Conservation (phyloP, 352 stramenopile genomes). For the Thalassiosira mediterranea region DNA sequence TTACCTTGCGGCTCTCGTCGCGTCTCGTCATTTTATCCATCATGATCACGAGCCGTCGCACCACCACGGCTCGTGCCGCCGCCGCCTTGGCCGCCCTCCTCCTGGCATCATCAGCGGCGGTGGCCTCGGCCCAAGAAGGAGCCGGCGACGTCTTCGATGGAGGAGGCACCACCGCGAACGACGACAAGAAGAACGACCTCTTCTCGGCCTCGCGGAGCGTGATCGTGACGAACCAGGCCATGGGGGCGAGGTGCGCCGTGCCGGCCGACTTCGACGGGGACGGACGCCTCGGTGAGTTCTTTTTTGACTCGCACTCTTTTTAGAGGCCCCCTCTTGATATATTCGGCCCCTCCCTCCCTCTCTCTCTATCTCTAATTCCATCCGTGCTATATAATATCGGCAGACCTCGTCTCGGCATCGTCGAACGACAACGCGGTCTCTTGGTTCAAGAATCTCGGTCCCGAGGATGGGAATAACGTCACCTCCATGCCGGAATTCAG, state of each 20-base stretch:
- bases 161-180: too few species aligned
- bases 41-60: too few species aligned
- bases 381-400: too few species aligned
- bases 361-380: too few species aligned
- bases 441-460: conserved; percentile 29
- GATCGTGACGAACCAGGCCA: conserved; percentile 40
- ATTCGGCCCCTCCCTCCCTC: neutral
- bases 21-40: too few species aligned
- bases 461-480: conserved; percentile 15
- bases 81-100: too few species aligned
- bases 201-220: neutral
- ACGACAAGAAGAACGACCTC: neutral
- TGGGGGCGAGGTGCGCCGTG: conserved; percentile 45
- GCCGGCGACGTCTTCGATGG: too few species aligned
- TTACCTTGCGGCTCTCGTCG: too few species aligned
- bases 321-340: neutral
- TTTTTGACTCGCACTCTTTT: conserved; percentile 3
- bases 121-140: too few species aligned
- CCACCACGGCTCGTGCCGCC: too few species aligned
- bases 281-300: conserved; percentile 17
- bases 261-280: conserved; percentile 50
- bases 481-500: conserved; percentile 17
- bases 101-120: too few species aligned
- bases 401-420: conserved; percentile 35
- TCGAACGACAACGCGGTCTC: conserved; percentile 50